These are phyloP conservation scores for Globisporangium barbulae DNA, from an alignment of 352 stramenopile species.

Conservation along the genomic window DNA sequence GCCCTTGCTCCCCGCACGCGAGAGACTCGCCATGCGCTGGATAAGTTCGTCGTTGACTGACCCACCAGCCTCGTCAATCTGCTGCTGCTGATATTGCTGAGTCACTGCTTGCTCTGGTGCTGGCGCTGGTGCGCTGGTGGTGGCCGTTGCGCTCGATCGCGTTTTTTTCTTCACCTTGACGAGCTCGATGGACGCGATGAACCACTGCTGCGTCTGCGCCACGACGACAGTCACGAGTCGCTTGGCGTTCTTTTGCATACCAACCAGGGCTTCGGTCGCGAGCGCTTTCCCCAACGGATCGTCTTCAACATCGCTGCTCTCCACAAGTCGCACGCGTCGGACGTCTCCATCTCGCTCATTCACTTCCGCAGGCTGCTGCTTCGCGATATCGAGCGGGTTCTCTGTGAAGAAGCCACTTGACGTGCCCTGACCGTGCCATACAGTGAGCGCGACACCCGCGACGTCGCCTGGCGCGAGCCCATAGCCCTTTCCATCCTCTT, in stretches of 20 bases:
- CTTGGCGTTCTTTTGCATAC: conserved; percentile 62
- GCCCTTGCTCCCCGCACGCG: conserved; percentile 48
- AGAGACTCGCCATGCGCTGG: conserved; percentile 71
- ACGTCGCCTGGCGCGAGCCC: conserved; percentile 43
- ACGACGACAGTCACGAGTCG: conserved; percentile 53
- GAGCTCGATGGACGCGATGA: conserved; percentile 67
- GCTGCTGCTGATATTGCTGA: conserved; percentile 17
- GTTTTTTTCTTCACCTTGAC: conserved; percentile 77
- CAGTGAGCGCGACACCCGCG: conserved; percentile 44
- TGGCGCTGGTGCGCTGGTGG: not conserved
- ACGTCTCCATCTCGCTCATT: conserved; percentile 31
- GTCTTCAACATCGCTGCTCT: not conserved
- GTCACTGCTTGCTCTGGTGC: not conserved
- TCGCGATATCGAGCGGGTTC: conserved; percentile 53
- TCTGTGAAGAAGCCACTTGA: conserved; percentile 38
- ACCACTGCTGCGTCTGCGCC: conserved; percentile 44
- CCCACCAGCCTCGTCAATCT: conserved; percentile 10
- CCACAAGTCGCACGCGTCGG: conserved; percentile 42
- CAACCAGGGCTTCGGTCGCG: conserved; percentile 40
- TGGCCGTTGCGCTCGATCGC: conserved; percentile 13
- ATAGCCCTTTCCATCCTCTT: conserved; percentile 27
- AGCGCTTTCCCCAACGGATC: conserved; percentile 37
- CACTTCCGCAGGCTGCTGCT: conserved; percentile 22
- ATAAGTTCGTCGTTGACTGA: conserved; percentile 50
- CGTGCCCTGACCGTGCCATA: conserved; percentile 37